Base-by-base conservation (phyloP, 2,329 filamentous ascomycete species). In the Aspergillus awamori region DNA sequence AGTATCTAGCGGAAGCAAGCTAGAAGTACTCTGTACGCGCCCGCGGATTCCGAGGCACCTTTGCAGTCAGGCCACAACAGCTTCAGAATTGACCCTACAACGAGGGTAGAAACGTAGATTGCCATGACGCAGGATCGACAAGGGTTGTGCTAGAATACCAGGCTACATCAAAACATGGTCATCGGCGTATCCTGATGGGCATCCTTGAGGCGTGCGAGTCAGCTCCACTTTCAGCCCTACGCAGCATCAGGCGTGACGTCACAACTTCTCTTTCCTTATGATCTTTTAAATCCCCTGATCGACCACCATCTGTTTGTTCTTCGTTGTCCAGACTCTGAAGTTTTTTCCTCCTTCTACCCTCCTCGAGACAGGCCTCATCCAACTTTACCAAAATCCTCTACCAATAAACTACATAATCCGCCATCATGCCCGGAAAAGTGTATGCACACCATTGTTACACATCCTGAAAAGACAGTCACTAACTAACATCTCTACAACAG, bases 211-310 rank as follows among this genome's bases (percentile, higher is more conserved):
- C 49, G 28, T 26, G 33, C 52, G 13, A 49, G 13, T 13, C n/a
- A 24, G 24, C 53, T 45, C 53, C 53, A 55, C 38, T 55, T 45
- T 55, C 53, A 55, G 53, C 53, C 53, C 53, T 55, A 55, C 41
- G 28, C 39, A 43, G 53, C 53, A 45, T 28, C 53, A 38, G 8
- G 38, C 53, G 24, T 55, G 53, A 55, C 41, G 53, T 55, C 53
- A 55, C 38, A 38, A 43, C 22, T 55, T 33, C 53, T 30, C 53
- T 8, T 28, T 26, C 39, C 53, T 20, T 5, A 20, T 36, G n/a
- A 20, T 28, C 38, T 43, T 45, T 55, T 55, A 43, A 55, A 45
- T 20, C 38, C 41, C 53, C 26, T 55, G n/a, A 15, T 30, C 38
- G 7, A 45, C 53, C 53, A 30, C 20, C 28, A 33, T 22, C 28